Base-by-base conservation (phyloP, 257 asterid genomes). In the Gynochthodes officinalis region DNA sequence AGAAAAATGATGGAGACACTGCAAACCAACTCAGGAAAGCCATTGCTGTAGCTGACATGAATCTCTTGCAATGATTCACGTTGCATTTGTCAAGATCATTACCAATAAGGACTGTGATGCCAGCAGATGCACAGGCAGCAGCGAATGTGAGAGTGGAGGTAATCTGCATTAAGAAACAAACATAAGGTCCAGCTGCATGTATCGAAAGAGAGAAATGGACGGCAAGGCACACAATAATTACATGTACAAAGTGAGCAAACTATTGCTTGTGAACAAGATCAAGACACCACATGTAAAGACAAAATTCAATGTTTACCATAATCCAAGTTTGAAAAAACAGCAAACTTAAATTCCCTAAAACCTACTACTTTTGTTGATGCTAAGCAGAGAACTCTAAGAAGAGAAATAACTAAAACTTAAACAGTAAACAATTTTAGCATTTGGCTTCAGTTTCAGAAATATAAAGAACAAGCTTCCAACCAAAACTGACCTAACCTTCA, bases 61-160 rank as follows among this genome's bases (percentile, higher is more conserved):
- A 92, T 78, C 94, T 86, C 11, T 92, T 75, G 83, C 97, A 93
- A 83, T 90, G 95, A 74, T 90, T 93, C 49, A 86, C 75, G 68
- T 72, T 77, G 81, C 98, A 93, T 68, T 70, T 87, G 27, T 82
- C 87, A 23, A 90, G 84, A 73, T 93, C 98, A 18, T 93, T 93
- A 53, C 97, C 90, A 48, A 93, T 89, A 50, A 90, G 91, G 77
- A 89, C 96, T 2, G 98, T 93, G 80, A 90, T 89, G 46, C 98
- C 96, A 70, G 98, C 98, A 2, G 98, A 89, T 7, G 97, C 93
- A 78, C 95, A 89, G 7, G 98, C 98, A 72, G 97, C 96, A 62
- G 96, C 93, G 78, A 92, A 92, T 71, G 98, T 92, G 70, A 92
- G 82, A 25, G 93, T 92, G 4, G 98, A 90, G 25, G 96, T 90